Conservation (phyloP, 2,329 filamentous ascomycete genomes). For the Cryphonectria parasitica region DNA sequence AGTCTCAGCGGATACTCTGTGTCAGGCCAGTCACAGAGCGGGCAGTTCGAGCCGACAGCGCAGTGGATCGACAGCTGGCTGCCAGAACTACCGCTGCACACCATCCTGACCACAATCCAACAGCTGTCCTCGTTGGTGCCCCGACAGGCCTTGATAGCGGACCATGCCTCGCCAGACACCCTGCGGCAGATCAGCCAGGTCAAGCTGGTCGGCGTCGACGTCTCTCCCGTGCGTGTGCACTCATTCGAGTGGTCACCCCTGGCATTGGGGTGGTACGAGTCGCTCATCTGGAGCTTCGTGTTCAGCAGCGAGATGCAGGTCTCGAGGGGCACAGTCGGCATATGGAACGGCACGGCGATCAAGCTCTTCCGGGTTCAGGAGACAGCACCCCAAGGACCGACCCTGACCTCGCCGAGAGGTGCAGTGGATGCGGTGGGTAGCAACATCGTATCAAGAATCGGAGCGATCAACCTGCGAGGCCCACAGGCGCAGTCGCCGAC, state of each 20-base stretch:
- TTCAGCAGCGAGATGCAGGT: constrained; percentile 90
- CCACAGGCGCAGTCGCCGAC: constrained; percentile 16
- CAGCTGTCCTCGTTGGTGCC: constrained; percentile 64
- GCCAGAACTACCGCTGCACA: constrained; percentile 87
- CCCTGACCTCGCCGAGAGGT: constrained; percentile 80
- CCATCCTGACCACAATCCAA: constrained; percentile 76
- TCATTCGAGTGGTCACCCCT: constrained; percentile 94
- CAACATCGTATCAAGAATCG: constrained; percentile 85
- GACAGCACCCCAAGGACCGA: constrained; percentile 77
- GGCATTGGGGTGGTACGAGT: constrained; percentile 94
- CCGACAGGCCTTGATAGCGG: constrained; percentile 49
- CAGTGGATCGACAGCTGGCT: constrained; percentile 94
- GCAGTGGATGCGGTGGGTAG: constrained; percentile 93
- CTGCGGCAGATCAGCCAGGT: constrained; percentile 62
- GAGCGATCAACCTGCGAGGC: constrained; percentile 73
- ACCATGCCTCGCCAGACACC: constrained; percentile 48
- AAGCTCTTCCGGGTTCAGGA: constrained; percentile 90
- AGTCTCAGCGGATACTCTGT: constrained; percentile 72
- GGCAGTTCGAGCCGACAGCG: constrained; percentile 76
- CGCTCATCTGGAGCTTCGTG: constrained; percentile 89
- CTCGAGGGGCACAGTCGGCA: constrained; percentile 82
- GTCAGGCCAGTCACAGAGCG: constrained; percentile 57
- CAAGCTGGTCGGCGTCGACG: constrained; percentile 72
- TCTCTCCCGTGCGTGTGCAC: constrained; percentile 75
- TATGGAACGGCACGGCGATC: constrained; percentile 92